Evolutionary conservation across 78 protist genomes (phyloP), one percentile per base, ranked within the genome.

Genomic region (Dictyostelium capitatum): DNA sequence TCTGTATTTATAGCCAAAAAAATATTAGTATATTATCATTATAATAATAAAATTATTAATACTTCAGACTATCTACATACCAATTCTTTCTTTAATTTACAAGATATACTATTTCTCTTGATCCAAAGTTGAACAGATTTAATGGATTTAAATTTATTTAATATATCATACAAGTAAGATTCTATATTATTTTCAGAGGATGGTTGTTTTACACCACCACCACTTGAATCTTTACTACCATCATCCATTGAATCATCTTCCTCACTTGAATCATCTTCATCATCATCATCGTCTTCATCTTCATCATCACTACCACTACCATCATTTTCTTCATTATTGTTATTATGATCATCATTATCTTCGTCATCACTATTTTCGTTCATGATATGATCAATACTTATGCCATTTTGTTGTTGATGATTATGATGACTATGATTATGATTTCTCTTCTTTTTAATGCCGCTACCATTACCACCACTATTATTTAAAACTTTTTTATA

Each of bases 91-190:
- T 64, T 51, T 54, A 56, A 54, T 54, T 54, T 77, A 50, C 82
- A 50, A 11, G 20, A 6, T 17, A 50, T 4, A 53, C 23, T 83
- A 73, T 54, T 51, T 46, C 20, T 73, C 46, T 25, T 75, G 19
- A 77, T 77, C 93, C 93, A 87, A 25, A 23, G 3, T n/a, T 37
- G 37, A 47, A 87, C 77, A 9, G 57, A 59, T 59, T 65, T 77
- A 37, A 87, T 77, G 4, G 84, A 74, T 50, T 59, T 23, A 50
- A 57, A 87, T 20, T 56, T 70, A 37, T 30, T 28, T 30, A 87
- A 25, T 53, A 78, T 56, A 87, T 77, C 53, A 37, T 62, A n/a
- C 28, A 87, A 80, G 51, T 87, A 87, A 6, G 30, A 57, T 12
- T 77, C 59, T 19, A 62, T 28, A 14, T 75, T 37, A 30, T 70